Evolutionary conservation across 2,329 filamentous ascomycete species (phyloP).

Genomic region (Endoconidiophora laricicola): DNA sequence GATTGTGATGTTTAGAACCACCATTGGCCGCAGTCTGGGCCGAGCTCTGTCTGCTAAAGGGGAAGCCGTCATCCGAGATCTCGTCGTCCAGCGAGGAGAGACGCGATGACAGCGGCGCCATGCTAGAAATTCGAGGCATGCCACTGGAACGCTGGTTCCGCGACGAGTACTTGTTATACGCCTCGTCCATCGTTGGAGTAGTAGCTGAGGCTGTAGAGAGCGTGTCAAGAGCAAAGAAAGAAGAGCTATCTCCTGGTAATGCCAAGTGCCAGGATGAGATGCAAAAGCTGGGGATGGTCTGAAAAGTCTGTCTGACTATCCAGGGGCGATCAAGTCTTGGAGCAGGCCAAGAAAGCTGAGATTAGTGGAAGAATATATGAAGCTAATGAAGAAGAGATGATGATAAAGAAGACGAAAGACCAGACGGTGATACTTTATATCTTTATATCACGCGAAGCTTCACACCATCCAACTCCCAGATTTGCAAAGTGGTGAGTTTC

Average conservation of each 20-base stretch:
- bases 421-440: not conserved
- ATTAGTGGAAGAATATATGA: not conserved
- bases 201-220: not conserved
- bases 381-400: not conserved
- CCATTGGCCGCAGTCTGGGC: slow-evolving; percentile 20
- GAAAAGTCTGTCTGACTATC: too few species aligned
- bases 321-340: not conserved
- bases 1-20: slow-evolving; percentile 24
- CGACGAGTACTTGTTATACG: slow-evolving; percentile 43
- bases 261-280: not conserved
- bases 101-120: slow-evolving; percentile 47
- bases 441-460: too few species aligned
- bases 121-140: slow-evolving; percentile 39
- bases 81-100: slow-evolving; percentile 36
- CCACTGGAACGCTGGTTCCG: slow-evolving; percentile 42
- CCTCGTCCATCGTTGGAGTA: slow-evolving; percentile 34
- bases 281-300: not conserved
- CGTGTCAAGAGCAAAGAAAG: not conserved
- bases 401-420: not conserved
- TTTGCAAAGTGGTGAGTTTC: not conserved
- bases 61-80: slow-evolving; percentile 2
- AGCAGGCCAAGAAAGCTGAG: not conserved
- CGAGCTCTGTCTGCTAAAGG: not conserved
- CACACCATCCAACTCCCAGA: not conserved
- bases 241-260: not conserved